These are phyloP conservation scores for Aspergillus eucalypticola DNA, from an alignment of 2,329 filamentous ascomycete genomes.

Conservation along the genomic window DNA sequence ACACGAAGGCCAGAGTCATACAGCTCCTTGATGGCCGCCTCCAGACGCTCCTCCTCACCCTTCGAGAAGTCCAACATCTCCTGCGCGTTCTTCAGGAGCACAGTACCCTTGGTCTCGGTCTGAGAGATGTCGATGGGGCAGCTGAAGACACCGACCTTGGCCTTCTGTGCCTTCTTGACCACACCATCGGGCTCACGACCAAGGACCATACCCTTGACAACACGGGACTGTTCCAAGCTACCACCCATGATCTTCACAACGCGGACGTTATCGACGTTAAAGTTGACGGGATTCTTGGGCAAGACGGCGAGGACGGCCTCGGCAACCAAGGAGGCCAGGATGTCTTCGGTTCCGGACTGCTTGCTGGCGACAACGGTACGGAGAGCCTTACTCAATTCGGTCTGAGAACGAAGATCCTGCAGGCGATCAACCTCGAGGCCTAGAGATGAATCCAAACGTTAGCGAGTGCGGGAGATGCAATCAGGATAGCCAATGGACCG, in stretches of 20 bases:
- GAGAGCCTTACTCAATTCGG: slow-evolving; percentile 91
- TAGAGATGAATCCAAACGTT: slow-evolving; percentile 26
- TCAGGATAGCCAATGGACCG: neutral
- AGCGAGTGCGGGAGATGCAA: neutral
- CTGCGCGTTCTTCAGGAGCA: slow-evolving; percentile 93
- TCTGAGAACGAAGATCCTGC: slow-evolving; percentile 74
- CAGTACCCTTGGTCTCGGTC: slow-evolving; percentile 98
- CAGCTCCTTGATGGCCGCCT: slow-evolving; percentile 89
- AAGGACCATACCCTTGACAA: slow-evolving; percentile 98
- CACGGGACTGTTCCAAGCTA: slow-evolving; percentile 86
- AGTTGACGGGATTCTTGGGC: slow-evolving; percentile 91
- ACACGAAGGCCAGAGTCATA: slow-evolving; percentile 92
- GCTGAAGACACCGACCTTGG: slow-evolving; percentile 95
- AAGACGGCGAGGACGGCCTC: slow-evolving; percentile 82
- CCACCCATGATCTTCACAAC: slow-evolving; percentile 99
- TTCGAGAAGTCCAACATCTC: slow-evolving; percentile 99
- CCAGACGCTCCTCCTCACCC: slow-evolving; percentile 90
- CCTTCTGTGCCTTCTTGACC: slow-evolving; percentile 86
- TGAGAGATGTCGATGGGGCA: slow-evolving; percentile 94
- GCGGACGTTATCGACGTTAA: slow-evolving; percentile 98
- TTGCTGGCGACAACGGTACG: slow-evolving; percentile 95
- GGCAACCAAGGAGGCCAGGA: slow-evolving; percentile 81
- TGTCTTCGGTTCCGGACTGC: slow-evolving; percentile 89
- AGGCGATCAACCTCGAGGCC: slow-evolving; percentile 90
- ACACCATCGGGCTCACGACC: slow-evolving; percentile 89